Evolutionary conservation across 2,329 filamentous ascomycete species (phyloP), one percentile per base, ranked within the genome.

Genomic region (Arthrinium phaeospermum): DNA sequence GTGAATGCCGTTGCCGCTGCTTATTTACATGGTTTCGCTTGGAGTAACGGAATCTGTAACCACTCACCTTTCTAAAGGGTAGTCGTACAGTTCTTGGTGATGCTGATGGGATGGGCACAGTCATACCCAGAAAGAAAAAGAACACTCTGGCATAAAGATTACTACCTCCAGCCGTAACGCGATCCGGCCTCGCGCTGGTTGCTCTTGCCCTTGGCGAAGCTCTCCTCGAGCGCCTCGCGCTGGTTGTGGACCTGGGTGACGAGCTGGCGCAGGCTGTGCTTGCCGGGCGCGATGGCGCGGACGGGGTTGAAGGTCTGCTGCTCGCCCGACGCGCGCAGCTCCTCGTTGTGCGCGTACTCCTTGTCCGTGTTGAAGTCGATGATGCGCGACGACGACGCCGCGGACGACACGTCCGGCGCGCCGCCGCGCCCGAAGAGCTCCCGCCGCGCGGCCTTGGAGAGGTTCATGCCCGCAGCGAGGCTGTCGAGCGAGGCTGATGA

Each of bases 341-440:
- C 87, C 83, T 98, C 93, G 81, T 98, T 98, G 78, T 93, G 90
- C 34, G 88, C 89, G 81, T 98, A 98, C 83, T 98, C 95, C 72
- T 86, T 85, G 80, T 97, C 94, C 75, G 94, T 95, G 83, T 97
- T 94, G 88, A 98, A 98, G 78, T 93, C 95, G 75, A 95, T 88
- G 49, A 98, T 88, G 61, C 89, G 91, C n/a, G 89, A 86, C 3
- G 86, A 86, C n/a, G 89, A 85, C 7, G 41, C n/a, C 10, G 37
- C 64, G 10, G 81, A 78, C 22, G 78, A 77, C 53, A 79, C 79
- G 45, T 72, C 75, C n/a, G 80, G 80, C 64, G 80, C 79, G 30
- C 87, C 87, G 30, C 82, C 81, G 6, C 95, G 92, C 1, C 96
- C 96, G 79, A 98, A 96, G 4, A 98, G 89, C 79, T 97, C 95